These are phyloP conservation scores for Backusella sp. DNA, from an alignment of 192 early-diverging fungal genomes.

Conservation along the genomic window DNA sequence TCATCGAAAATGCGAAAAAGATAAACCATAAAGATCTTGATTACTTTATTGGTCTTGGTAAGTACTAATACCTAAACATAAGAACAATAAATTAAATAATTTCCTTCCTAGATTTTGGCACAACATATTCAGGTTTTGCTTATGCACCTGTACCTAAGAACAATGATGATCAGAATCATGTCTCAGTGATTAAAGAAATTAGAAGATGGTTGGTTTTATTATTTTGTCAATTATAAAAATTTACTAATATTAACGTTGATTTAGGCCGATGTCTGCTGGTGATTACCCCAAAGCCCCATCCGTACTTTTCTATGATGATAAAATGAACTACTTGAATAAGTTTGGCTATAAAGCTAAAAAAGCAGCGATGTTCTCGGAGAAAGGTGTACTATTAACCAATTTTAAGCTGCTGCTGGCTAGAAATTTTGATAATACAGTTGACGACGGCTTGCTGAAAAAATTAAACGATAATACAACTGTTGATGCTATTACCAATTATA, in stretches of 20 bases:
- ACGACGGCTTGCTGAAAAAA: background rate
- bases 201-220: background rate
- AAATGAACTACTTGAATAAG: constrained; percentile 37
- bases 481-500: constrained; percentile 49
- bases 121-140: constrained; percentile 49
- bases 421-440: background rate
- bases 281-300: constrained; percentile 44
- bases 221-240: background rate
- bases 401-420: background rate
- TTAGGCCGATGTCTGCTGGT: constrained; percentile 41
- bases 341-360: constrained; percentile 35
- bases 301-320: constrained; percentile 45
- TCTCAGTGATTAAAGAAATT: constrained; percentile 28
- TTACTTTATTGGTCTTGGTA: background rate
- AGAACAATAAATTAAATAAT: background rate
- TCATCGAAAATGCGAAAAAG: background rate
- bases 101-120: constrained; percentile 24
- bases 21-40: background rate
- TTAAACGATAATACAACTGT: constrained; percentile 13
- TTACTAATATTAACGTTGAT: background rate
- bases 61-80: background rate
- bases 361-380: background rate
- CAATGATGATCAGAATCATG: constrained; percentile 38
- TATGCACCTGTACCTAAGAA: constrained; percentile 43
- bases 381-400: constrained; percentile 36